Evolutionary conservation across 208 protist species (phyloP).

Genomic region (Trypanosoma caninum): DNA sequence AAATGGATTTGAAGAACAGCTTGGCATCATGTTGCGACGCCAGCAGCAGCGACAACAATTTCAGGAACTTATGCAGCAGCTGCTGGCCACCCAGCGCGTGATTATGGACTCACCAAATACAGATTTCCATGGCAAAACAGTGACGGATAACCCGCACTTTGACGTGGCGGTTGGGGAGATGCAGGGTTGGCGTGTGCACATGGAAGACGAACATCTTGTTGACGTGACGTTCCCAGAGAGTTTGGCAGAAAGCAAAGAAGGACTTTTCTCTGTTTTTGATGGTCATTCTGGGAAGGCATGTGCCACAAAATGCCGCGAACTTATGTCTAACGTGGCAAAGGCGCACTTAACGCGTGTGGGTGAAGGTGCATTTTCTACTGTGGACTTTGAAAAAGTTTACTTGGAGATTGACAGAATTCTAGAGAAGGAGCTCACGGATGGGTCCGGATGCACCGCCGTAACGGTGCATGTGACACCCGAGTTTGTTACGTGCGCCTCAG

Average conservation of each 20-base stretch:
- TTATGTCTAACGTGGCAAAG: conserved; percentile 31
- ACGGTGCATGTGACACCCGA: conserved; percentile 61
- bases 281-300: conserved; percentile 69
- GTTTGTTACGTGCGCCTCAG: conserved; percentile 84
- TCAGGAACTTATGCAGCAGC: conserved; percentile 60
- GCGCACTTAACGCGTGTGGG: conserved; percentile 17
- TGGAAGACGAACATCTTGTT: conserved; percentile 85
- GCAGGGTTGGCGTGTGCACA: conserved; percentile 87
- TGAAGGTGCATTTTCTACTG: conserved; percentile 19
- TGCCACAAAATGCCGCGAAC: conserved; percentile 37
- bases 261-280: conserved; percentile 86
- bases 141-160: conserved; percentile 51
- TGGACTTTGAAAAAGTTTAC: conserved; percentile 71
- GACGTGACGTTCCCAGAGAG: conserved; percentile 43
- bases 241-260: conserved; percentile 38
- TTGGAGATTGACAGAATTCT: conserved; percentile 64
- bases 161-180: conserved; percentile 77
- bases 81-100: conserved; percentile 47
- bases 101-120: conserved; percentile 66
- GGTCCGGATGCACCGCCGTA: conserved; percentile 76
- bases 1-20: conserved; percentile 43
- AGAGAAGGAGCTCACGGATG: conserved; percentile 36
- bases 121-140: conserved; percentile 53
- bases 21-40: conserved; percentile 34
- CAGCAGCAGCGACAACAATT: conserved; percentile 59